Conservation (phyloP, 441 rosid genomes). For the Macaranga tanarius region DNA sequence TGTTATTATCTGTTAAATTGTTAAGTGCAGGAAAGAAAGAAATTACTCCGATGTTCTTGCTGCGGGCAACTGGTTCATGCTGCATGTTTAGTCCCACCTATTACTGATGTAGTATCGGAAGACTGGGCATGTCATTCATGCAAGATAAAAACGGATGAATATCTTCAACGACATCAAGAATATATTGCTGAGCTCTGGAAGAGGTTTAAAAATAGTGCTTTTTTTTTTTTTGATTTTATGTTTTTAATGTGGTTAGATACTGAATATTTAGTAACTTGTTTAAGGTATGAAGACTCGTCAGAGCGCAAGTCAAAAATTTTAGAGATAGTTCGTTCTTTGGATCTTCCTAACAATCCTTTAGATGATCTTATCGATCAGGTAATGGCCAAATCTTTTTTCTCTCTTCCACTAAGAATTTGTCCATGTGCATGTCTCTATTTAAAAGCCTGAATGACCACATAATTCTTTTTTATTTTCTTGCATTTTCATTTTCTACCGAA, state of each 20-base stretch:
- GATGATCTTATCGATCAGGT: slow-evolving; percentile 99
- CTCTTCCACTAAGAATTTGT: not conserved
- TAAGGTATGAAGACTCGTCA: slow-evolving; percentile 85
- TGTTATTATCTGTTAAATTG: slow-evolving; percentile 26
- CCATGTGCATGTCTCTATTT: too few relatives aligned
- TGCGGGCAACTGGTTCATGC: slow-evolving; percentile 91
- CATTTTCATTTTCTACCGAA: too few relatives aligned
- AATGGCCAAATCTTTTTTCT: slow-evolving; percentile 1
- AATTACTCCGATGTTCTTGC: slow-evolving; percentile 91
- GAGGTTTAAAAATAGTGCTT: slow-evolving; percentile 49
- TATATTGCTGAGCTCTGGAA: slow-evolving; percentile 69
- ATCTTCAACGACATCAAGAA: slow-evolving; percentile 63
- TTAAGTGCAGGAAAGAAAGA: slow-evolving; percentile 80
- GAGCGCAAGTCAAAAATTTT: slow-evolving; percentile 85
- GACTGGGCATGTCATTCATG: slow-evolving; percentile 95
- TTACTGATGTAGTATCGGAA: slow-evolving; percentile 63
- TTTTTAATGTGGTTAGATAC: slow-evolving; percentile 15
- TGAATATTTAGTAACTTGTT: slow-evolving; percentile 29
- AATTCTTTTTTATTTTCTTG: too few relatives aligned
- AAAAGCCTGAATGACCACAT: too few relatives aligned
- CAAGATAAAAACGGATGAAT: slow-evolving; percentile 96
- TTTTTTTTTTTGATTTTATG: slow-evolving; percentile 10
- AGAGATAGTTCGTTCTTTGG: slow-evolving; percentile 83
- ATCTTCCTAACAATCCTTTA: slow-evolving; percentile 98
- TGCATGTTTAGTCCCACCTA: slow-evolving; percentile 81